Percentiles rank a stretch among this genome's conserved stretches.
Evolutionary conservation across 306 rosid species (phyloP).

Genomic region (Ormosia emarginata): DNA sequence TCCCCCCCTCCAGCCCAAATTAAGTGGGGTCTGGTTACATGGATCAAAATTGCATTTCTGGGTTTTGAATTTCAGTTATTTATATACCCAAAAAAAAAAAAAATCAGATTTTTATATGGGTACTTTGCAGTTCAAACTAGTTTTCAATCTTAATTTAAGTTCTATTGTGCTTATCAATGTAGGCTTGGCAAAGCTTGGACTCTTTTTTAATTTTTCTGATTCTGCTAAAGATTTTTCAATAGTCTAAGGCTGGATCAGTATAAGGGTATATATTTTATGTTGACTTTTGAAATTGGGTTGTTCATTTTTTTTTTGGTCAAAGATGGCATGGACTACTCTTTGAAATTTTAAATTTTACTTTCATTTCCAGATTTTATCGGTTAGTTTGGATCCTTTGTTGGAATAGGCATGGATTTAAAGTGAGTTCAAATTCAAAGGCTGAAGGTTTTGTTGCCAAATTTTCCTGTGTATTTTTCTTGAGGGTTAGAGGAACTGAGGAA

Average conservation of each 20-base stretch:
- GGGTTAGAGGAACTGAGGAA: constrained; percentile 22
- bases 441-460: constrained; percentile 22
- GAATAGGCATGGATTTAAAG: constrained; percentile 25
- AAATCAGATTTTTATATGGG: background rate
- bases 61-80: background rate
- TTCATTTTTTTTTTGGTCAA: background rate
- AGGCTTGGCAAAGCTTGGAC: background rate
- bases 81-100: too few species aligned
- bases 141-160: constrained; percentile 18
- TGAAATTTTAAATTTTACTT: constrained; percentile 21
- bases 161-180: background rate
- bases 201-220: background rate
- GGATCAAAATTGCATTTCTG: constrained; percentile 24
- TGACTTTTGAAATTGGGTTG: constrained; percentile 17
- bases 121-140: constrained; percentile 5
- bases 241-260: background rate
- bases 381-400: constrained; percentile 30
- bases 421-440: constrained; percentile 31
- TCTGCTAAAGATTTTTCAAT: background rate
- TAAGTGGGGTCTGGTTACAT: background rate
- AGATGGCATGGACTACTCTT: background rate
- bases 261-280: constrained; percentile 2
- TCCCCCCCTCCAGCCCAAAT: background rate
- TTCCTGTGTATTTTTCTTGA: constrained; percentile 22
- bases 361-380: constrained; percentile 26